phyloP scores from a whole-genome alignment of 257 asterid species.

The Marsdenia floribunda region DNA sequence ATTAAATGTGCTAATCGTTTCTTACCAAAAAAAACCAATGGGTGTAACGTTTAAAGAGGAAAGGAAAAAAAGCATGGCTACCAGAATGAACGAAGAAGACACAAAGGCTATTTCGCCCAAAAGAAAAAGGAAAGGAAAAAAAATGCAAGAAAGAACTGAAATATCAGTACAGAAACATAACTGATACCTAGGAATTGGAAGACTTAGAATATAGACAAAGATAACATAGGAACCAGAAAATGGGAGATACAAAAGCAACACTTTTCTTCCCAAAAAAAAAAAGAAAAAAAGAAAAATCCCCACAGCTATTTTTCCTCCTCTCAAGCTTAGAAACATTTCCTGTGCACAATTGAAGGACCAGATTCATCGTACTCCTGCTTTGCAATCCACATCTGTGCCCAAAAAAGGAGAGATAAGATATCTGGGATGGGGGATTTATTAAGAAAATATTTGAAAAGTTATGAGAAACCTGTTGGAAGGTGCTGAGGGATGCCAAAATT shows the following conservation, averaged over 20 bases:
- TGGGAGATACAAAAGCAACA: conserved; percentile 8
- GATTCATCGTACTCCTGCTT: conserved; percentile 36
- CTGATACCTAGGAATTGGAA: neutral
- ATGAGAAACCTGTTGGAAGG: conserved; percentile 17
- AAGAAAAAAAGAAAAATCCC: neutral
- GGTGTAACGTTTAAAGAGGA: too few relatives aligned
- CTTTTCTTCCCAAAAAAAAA: conserved; percentile 17
- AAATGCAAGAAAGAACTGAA: conserved; percentile 15
- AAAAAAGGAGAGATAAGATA: neutral
- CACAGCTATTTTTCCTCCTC: neutral
- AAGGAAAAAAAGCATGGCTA: neutral
- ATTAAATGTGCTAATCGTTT: too few relatives aligned
- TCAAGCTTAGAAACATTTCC: conserved; percentile 28
- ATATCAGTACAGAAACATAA: conserved; percentile 3
- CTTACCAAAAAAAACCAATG: too few relatives aligned
- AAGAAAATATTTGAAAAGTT: too few relatives aligned
- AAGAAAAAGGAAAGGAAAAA: conserved; percentile 5
- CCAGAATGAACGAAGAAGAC: neutral
- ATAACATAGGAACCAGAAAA: conserved; percentile 11
- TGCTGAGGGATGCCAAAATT: conserved; percentile 20
- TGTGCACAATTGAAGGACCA: conserved; percentile 36
- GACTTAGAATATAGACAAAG: conserved; percentile 11
- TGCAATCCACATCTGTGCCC: conserved; percentile 39
- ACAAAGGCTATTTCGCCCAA: conserved; percentile 4
- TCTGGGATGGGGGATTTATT: too few relatives aligned